Percentiles rank a stretch among this genome's conserved stretches.
These are phyloP conservation scores for Boletus smithii DNA, from an alignment of 1,284 basidiomycete genomes.

Conservation along the genomic window DNA sequence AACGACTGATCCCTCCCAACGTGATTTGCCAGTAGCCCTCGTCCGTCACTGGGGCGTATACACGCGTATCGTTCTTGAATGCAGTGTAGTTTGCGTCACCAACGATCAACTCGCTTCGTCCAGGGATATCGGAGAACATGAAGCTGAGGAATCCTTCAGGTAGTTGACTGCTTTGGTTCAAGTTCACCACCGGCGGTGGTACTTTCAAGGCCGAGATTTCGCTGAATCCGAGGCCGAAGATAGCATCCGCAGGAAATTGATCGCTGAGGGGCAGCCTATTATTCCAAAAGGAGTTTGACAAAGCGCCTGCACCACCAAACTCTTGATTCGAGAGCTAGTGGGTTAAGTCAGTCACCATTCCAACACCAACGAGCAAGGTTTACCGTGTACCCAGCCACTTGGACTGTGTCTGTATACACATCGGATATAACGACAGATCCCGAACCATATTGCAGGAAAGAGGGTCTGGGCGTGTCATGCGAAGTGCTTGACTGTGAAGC, in stretches of 20 bases:
- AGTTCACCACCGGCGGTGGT: conserved; percentile 41
- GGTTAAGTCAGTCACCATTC: neutral
- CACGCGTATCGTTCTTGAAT: conserved; percentile 33
- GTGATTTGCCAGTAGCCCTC: conserved; percentile 25
- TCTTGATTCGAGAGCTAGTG: conserved; percentile 35
- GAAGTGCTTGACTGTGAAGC: conserved; percentile 26
- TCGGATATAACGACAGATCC: conserved; percentile 11
- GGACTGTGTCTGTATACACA: conserved; percentile 28
- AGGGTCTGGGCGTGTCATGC: conserved; percentile 9
- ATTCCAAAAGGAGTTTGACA: conserved; percentile 39
- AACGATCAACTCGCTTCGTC: conserved; percentile 48
- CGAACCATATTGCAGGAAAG: conserved; percentile 34
- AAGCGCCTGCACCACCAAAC: conserved; percentile 37
- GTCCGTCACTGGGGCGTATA: conserved; percentile 20
- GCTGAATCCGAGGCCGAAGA: conserved; percentile 44
- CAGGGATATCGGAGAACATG: conserved; percentile 39
- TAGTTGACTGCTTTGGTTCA: conserved; percentile 35
- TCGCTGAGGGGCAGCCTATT: neutral
- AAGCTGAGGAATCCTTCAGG: conserved; percentile 47
- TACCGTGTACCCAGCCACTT: conserved; percentile 15
- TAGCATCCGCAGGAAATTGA: conserved; percentile 42
- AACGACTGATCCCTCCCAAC: conserved; percentile 10
- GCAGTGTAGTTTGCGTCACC: conserved; percentile 43
- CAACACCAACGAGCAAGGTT: conserved; percentile 3
- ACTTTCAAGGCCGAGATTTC: conserved; percentile 35